Evolutionary conservation across 805 yeast species (phyloP), one percentile per base, ranked within the genome.

Genomic region (Maudiozyma bulderi): DNA sequence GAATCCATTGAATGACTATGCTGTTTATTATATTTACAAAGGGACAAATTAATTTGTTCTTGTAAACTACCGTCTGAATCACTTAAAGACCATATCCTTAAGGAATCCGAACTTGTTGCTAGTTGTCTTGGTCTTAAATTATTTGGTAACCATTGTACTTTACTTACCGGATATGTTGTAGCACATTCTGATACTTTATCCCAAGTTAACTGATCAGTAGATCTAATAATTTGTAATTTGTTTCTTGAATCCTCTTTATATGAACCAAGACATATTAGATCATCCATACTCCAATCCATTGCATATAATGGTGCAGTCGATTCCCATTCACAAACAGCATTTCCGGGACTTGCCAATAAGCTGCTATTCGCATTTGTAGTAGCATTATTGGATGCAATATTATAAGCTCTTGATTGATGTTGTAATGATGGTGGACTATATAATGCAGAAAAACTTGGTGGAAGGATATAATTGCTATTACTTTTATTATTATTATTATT

Each of bases 191-290:
- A 56, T 3, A 62, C 55, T 28, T 54, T 57, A 14, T 87, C 96
- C 98, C 93, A 71, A 82, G 96, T 59, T 83, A 86, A 10, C 85
- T 81, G 5, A 77, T 73, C 50, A 0, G 60, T 43, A 0, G 77
- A 75, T 44, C 68, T 65, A 8, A 76, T 53, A 1, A 84, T 65
- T 58, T 80, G 81, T 29, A 89, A 62, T 54, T 78, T 77, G 66
- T 90, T 90, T 40, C 73, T 70, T 30, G 80, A 70, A 46, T 87
- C 95, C 63, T 90, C 97, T 50, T 85, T 77, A 61, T 81, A 87
- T 0, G 95, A 77, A 10, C 69, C 65, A 28, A 65, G 44, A 20
- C 64, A 57, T 9, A 64, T 62, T 26, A 57, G 54, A 50, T 65
- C 68, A 38, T 64, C 65, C 29, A 46, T 48, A 46, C 63, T 60